A percentile compares a stretch with the other conserved stretches of the same genome.
Conservation (phyloP, 306 rosid species). For the Dalbergia cochinchinensis region DNA sequence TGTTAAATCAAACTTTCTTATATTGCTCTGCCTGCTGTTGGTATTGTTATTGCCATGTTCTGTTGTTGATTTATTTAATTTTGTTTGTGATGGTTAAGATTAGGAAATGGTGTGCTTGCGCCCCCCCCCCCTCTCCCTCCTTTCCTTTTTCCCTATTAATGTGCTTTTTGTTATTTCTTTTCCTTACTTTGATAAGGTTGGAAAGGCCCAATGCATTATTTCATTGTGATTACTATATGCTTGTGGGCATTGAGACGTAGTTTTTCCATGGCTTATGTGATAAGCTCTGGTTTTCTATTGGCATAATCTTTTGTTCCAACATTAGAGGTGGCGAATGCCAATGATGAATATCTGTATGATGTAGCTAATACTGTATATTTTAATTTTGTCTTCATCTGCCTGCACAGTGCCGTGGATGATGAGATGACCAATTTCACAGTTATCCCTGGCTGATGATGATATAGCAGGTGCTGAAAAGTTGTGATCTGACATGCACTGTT, state of each 20-base stretch:
- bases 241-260: too few relatives aligned
- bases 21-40: not conserved
- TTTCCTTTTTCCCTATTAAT: too few relatives aligned
- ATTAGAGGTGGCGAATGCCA: too few relatives aligned
- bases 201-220: too few relatives aligned
- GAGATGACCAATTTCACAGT: constrained; percentile 64
- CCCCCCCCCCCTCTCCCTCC: too few relatives aligned
- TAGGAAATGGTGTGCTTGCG: not conserved
- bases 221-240: too few relatives aligned
- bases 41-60: not conserved
- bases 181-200: too few relatives aligned
- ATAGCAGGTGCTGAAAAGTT: constrained; percentile 61
- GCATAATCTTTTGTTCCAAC: too few relatives aligned
- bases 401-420: constrained; percentile 57
- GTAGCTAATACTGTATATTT: not conserved
- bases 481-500: constrained; percentile 64
- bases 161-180: too few relatives aligned
- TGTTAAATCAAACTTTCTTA: constrained; percentile 18
- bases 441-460: constrained; percentile 92
- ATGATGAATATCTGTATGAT: too few relatives aligned
- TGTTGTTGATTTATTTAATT: not conserved
- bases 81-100: not conserved
- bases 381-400: not conserved
- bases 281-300: too few relatives aligned
- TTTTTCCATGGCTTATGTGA: too few relatives aligned